Base-by-base conservation (phyloP, 768 basidiomycete genomes). In the Lentinula detonsa region DNA sequence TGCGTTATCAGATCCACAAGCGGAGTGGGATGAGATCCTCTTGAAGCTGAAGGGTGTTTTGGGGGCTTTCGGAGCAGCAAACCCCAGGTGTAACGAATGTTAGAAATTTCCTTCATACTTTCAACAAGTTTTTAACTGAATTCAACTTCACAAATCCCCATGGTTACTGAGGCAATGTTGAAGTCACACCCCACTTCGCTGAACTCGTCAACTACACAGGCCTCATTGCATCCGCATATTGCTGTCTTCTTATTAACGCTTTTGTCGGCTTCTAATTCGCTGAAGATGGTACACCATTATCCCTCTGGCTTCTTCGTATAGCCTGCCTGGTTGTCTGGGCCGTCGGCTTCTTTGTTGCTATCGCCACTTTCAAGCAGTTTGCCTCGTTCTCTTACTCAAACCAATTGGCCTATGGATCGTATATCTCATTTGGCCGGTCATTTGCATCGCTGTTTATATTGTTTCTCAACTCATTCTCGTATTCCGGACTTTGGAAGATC, bases 191-290 rank as follows among this genome's bases (percentile, higher is more conserved):
- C n/a, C n/a, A n/a, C n/a, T n/a, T n/a, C n/a, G n/a, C n/a, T n/a
- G n/a, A n/a, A n/a, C n/a, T n/a, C n/a, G n/a, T n/a, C n/a, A n/a
- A n/a, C 34, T 97, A 99, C 73, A 91, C 92, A 15, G 96, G 95
- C 35, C 77, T 98, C 21, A 81, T 97, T 18, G 91, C 90, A n/a
- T 87, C 95, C n/a, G 81, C 90, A 4, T 98, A 94, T 72, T 89
- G 87, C 71, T 95, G 93, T 74, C 78, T 99, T 48, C 81, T 99
- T 64, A 87, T 98, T 71, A 99, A 99, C 67, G 97, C 94, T 8
- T 98, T 99, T 71, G 94, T 99, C 58, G 97, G 97, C 0, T 98
- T 99, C 82, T 95, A 98, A 74, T 95, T 97, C 71, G 94, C 94
- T 61, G 97, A 99, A 76, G 97, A 99, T 68, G 97, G 97, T 49